A percentile compares a stretch with the other conserved stretches of the same genome.
These are phyloP conservation scores for Acanthamoeba royreba DNA, from an alignment of 208 protist genomes.

Conservation along the genomic window DNA sequence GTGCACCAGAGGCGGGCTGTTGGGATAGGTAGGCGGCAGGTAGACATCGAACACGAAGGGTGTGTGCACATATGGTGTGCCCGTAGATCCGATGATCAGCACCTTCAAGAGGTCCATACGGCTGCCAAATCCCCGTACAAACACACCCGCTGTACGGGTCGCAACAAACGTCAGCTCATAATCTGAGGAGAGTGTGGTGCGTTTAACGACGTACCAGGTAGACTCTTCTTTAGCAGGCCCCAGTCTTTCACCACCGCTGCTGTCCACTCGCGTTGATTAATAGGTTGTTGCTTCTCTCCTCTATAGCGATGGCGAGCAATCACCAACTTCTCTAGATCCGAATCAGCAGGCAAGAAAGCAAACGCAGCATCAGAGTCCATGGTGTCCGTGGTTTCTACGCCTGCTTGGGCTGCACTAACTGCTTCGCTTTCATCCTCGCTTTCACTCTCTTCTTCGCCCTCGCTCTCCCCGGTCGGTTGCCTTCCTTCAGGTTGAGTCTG, in stretches of 20 bases:
- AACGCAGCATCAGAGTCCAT: not conserved
- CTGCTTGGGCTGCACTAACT: not conserved
- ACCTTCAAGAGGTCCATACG: not conserved
- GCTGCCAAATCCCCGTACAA: not conserved
- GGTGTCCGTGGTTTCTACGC: too few relatives aligned
- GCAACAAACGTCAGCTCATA: too few relatives aligned
- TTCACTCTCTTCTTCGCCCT: not conserved
- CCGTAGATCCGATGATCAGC: not conserved
- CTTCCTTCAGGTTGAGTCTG: not conserved
- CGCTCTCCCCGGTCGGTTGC: not conserved
- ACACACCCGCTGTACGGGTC: not conserved
- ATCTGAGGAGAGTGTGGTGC: too few relatives aligned
- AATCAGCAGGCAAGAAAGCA: not conserved
- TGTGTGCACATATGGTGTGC: not conserved
- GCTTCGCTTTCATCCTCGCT: not conserved
- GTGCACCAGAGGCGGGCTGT: not conserved
- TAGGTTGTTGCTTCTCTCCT: not conserved
- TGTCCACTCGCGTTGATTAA: not conserved
- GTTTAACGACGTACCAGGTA: not conserved
- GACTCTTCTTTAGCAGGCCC: not conserved
- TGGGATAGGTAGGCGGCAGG: not conserved
- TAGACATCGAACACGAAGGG: slow-evolving; percentile 10
- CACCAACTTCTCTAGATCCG: not conserved
- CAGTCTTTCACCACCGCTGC: not conserved
- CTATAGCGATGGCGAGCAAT: not conserved